Percentiles rank a stretch among this genome's conserved stretches.
phyloP scores from a whole-genome alignment of 192 early-diverging fungal species.

The Coemansia reversa region DNA sequence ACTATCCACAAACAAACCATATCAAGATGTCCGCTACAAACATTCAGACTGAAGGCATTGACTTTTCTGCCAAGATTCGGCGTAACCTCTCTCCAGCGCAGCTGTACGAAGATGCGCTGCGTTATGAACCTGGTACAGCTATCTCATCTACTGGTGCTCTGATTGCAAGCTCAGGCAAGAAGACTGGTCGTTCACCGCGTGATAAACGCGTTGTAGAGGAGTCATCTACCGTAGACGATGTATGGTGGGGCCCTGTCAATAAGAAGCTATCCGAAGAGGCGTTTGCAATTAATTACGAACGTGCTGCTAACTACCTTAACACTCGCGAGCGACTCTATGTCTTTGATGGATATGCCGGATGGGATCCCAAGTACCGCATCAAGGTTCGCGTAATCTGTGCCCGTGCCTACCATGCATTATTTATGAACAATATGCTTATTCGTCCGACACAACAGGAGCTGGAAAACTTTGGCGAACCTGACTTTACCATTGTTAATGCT shows the following conservation, averaged over 20 bases:
- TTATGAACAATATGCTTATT: conserved; percentile 99
- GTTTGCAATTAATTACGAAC: conserved; percentile 95
- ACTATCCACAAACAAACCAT: conserved; percentile 3
- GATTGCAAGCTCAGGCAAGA: conserved; percentile 85
- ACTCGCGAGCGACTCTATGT: conserved; percentile 90
- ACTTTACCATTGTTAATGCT: conserved; percentile 98
- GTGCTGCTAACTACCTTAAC: conserved; percentile 95
- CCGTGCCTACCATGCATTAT: conserved; percentile 93
- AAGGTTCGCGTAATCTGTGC: conserved; percentile 95
- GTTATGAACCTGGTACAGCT: conserved; percentile 76
- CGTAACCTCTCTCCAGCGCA: conserved; percentile 82
- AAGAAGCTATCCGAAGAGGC: conserved; percentile 76
- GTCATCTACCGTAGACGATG: conserved; percentile 72
- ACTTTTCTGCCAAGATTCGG: conserved; percentile 62
- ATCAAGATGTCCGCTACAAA: conserved; percentile 23
- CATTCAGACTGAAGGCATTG: conserved; percentile 45
- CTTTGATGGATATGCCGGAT: conserved; percentile 96
- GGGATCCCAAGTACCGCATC: conserved; percentile 98
- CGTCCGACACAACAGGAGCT: conserved; percentile 90
- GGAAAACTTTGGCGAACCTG: conserved; percentile 88
- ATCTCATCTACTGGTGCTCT: conserved; percentile 91
- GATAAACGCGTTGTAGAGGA: conserved; percentile 99
- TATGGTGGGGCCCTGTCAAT: conserved; percentile 99
- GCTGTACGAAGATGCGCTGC: conserved; percentile 93
- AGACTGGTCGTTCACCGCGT: conserved; percentile 90